Percentiles rank a stretch among this genome's conserved stretches.
These are phyloP conservation scores for Fusarium compactum DNA, from an alignment of 2,329 filamentous ascomycete species.

Conservation along the genomic window DNA sequence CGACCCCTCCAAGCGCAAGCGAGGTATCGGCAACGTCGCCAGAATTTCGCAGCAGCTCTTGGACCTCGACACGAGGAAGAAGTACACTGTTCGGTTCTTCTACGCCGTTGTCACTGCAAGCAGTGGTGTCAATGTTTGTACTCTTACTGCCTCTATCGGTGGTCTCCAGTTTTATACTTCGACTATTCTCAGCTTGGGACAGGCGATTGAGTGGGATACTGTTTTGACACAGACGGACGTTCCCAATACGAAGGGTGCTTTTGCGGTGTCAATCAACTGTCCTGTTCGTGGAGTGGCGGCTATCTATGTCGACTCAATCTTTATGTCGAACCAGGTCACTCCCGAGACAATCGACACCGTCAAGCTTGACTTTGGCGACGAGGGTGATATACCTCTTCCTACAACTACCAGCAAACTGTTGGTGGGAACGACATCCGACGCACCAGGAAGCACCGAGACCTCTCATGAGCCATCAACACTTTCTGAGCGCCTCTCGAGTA, in stretches of 20 bases:
- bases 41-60: conserved; percentile 20
- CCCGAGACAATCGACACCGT: conserved; percentile 27
- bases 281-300: background rate
- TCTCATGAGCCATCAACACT: background rate
- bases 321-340: conserved; percentile 39
- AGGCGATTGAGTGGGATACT: conserved; percentile 5
- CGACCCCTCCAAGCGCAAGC: background rate
- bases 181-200: background rate
- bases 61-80: background rate
- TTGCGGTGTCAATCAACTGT: conserved; percentile 18
- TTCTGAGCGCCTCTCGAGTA: background rate
- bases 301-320: conserved; percentile 37
- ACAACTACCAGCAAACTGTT: fast-evolving
- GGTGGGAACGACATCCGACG: background rate
- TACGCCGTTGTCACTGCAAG: conserved; percentile 16
- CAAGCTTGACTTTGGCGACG: conserved; percentile 18
- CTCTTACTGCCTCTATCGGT: conserved; percentile 20
- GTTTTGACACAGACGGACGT: conserved; percentile 6
- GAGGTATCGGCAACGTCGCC: conserved; percentile 1
- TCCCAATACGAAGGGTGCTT: fast-evolving
- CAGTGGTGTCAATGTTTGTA: conserved; percentile 14
- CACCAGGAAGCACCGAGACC: fast-evolving
- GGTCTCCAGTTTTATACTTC: conserved; percentile 1
- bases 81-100: conserved; percentile 39
- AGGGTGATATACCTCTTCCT: fast-evolving